These are phyloP conservation scores for Penicillium sp. DNA, from an alignment of 2,329 filamentous ascomycete species.

Conservation along the genomic window DNA sequence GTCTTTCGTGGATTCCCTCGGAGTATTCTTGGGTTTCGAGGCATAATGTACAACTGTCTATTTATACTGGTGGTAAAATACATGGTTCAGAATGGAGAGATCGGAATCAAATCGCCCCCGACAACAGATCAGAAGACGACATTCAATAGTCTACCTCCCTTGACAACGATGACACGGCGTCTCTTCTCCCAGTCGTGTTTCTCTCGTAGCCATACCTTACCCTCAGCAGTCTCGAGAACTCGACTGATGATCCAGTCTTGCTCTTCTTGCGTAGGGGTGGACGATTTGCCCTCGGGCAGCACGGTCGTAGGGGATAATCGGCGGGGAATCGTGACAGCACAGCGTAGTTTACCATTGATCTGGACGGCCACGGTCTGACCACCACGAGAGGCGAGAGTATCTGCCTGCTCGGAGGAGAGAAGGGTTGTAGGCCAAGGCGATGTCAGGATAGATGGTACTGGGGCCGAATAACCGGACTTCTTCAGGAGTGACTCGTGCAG, in stretches of 20 bases:
- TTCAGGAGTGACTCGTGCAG: constrained; percentile 43
- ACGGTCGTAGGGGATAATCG: constrained; percentile 41
- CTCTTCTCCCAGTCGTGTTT: constrained; percentile 52
- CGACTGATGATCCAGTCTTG: constrained; percentile 60
- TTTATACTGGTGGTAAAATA: constrained; percentile 5
- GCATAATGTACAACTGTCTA: too few species aligned
- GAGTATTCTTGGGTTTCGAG: too few species aligned
- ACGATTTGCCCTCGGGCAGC: constrained; percentile 13
- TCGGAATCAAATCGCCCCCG: too few species aligned
- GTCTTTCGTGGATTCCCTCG: too few species aligned
- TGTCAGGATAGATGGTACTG: constrained; percentile 42
- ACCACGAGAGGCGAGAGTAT: constrained; percentile 50
- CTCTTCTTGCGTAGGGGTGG: constrained; percentile 37
- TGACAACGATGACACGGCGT: constrained; percentile 65
- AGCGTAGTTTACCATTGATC: constrained; percentile 74
- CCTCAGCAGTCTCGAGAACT: constrained; percentile 61
- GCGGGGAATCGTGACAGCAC: constrained; percentile 62
- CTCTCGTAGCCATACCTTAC: constrained; percentile 54
- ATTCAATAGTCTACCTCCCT: constrained; percentile 68
- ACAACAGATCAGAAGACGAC: constrained; percentile 58
- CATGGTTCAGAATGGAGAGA: constrained; percentile 9
- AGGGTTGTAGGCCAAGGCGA: constrained; percentile 57
- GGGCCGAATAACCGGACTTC: constrained; percentile 6
- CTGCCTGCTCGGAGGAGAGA: constrained; percentile 40
- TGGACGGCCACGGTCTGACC: constrained; percentile 62